Evolutionary conservation across 208 protist genomes (phyloP).

Genomic region (Acanthamoeba royreba): DNA sequence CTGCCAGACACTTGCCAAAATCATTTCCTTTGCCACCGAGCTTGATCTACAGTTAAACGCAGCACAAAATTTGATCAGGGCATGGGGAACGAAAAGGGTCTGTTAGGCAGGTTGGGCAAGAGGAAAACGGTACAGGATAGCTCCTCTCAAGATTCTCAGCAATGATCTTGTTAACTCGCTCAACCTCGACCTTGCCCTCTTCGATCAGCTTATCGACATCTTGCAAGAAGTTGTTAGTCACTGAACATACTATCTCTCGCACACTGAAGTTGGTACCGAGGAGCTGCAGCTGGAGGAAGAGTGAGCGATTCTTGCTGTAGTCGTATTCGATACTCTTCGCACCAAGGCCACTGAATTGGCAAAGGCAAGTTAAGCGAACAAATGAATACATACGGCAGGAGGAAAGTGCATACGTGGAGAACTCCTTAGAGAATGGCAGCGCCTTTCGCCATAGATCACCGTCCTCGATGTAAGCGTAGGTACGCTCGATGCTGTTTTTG

Average conservation of each 20-base stretch:
- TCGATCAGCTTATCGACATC: constrained; percentile 13
- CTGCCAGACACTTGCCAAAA: neutral
- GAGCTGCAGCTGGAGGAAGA: neutral
- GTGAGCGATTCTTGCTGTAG: neutral
- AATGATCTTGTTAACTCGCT: neutral
- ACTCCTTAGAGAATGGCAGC: constrained; percentile 19
- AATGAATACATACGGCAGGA: neutral
- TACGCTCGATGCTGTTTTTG: neutral
- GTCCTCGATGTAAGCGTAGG: constrained; percentile 22
- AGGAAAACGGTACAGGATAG: neutral
- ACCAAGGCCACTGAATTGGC: neutral
- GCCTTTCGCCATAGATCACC: constrained; percentile 11
- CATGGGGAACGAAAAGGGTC: too few relatives aligned
- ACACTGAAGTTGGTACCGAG: neutral
- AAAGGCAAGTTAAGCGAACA: neutral
- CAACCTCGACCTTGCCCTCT: neutral
- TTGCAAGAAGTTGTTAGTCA: too few relatives aligned
- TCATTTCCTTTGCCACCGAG: neutral
- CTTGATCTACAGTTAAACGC: neutral
- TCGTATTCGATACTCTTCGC: neutral
- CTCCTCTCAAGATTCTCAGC: neutral
- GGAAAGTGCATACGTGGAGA: neutral
- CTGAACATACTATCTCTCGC: neutral
- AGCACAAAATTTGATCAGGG: too few relatives aligned
- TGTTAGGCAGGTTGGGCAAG: neutral